Conservation (phyloP, 2,329 filamentous ascomycete species). For the Lasiodiplodia hormozganensis region DNA sequence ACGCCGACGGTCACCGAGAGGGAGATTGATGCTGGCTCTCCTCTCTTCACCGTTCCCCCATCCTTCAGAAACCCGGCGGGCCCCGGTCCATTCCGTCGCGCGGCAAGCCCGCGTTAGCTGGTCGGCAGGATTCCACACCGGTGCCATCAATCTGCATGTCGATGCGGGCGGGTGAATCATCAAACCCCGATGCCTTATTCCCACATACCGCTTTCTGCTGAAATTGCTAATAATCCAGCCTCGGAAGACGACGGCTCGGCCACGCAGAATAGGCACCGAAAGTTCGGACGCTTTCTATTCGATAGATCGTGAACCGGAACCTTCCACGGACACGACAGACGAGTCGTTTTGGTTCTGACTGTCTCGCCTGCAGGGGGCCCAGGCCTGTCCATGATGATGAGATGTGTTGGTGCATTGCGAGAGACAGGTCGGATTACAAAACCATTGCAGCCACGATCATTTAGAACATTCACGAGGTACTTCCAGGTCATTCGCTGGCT, state of each 20-base stretch:
- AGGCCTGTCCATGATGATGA: not conserved
- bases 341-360: not conserved
- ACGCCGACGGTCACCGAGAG: not conserved
- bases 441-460: too few species aligned
- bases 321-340: not conserved
- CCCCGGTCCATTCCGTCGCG: not conserved
- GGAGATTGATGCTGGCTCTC: not conserved
- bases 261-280: not conserved
- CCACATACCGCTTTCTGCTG: not conserved
- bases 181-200: not conserved
- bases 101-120: too few species aligned
- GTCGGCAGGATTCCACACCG: not conserved
- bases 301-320: too few species aligned
- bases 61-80: not conserved
- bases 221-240: not conserved
- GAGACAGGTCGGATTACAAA: not conserved
- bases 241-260: not conserved
- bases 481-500: not conserved
- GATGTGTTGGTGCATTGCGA: not conserved
- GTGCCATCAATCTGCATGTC: not conserved
- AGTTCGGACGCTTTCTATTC: too few species aligned
- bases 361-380: not conserved
- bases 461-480: not conserved
- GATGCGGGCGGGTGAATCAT: conserved; percentile 15
- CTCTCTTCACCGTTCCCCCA: too few species aligned